phyloP scores from a whole-genome alignment of 805 yeast species.

The Spathaspora gorwiae region DNA sequence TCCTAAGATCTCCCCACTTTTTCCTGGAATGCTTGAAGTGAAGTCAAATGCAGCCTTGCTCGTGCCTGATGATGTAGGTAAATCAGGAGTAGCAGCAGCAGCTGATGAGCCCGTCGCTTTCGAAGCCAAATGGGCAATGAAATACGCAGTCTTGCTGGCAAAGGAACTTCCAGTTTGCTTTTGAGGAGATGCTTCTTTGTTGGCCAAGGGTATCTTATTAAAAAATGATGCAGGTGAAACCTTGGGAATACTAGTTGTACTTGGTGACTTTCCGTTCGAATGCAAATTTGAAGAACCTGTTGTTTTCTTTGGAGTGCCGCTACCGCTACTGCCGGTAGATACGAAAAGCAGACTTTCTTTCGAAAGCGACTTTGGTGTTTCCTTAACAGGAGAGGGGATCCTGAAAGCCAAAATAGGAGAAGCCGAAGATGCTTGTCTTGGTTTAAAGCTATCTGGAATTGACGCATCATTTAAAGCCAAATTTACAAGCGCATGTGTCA shows the following conservation, averaged over 20 bases:
- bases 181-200: background rate
- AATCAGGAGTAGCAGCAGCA: background rate
- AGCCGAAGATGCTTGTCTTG: background rate
- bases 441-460: background rate
- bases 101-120: background rate
- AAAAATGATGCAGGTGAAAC: background rate
- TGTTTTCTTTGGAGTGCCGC: background rate
- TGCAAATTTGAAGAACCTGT: background rate
- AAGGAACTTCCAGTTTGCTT: background rate
- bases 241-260: background rate
- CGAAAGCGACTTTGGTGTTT: background rate
- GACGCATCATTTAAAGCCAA: constrained; percentile 1
- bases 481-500: background rate
- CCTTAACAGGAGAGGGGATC: too few relatives aligned
- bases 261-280: background rate
- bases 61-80: background rate
- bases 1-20: too few relatives aligned
- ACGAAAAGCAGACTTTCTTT: background rate
- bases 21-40: background rate
- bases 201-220: background rate
- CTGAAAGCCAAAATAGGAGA: background rate
- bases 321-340: too few relatives aligned
- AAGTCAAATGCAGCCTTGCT: background rate
- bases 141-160: background rate
- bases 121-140: background rate